phyloP scores from a whole-genome alignment of 805 yeast species.

The Wickerhamomyces bovis region DNA sequence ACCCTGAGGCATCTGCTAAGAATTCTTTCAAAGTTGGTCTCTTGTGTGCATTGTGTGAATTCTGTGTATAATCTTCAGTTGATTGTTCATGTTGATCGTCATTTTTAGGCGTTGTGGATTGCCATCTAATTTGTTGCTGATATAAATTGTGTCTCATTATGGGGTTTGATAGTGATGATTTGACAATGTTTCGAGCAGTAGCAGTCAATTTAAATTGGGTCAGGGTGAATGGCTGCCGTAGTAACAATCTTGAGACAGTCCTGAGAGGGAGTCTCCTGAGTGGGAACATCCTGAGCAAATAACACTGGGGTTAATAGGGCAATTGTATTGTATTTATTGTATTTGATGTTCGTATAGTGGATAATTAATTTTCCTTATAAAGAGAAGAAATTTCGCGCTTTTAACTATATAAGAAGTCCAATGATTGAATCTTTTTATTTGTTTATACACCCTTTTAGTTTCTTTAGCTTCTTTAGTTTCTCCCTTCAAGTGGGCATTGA shows the following conservation, averaged over 20 bases:
- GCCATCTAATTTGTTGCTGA: neutral
- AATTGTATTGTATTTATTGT: too few species aligned
- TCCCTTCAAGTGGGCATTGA: neutral
- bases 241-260: neutral
- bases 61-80: neutral
- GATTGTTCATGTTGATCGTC: neutral
- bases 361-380: too few species aligned
- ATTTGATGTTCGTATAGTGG: neutral
- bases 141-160: neutral
- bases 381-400: too few species aligned
- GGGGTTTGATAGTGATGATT: neutral
- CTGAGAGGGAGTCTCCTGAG: neutral
- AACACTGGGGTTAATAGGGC: too few species aligned
- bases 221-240: neutral
- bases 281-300: neutral
- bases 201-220: too few species aligned
- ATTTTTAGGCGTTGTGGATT: neutral
- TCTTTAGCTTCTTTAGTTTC: too few species aligned
- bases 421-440: too few species aligned
- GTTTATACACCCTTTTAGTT: too few species aligned
- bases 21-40: constrained; percentile 24
- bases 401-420: too few species aligned
- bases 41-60: neutral
- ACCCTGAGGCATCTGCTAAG: constrained; percentile 37
- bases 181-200: neutral